phyloP scores from a whole-genome alignment of 257 asterid genomes.

The Rauvolfia tetraphylla region DNA sequence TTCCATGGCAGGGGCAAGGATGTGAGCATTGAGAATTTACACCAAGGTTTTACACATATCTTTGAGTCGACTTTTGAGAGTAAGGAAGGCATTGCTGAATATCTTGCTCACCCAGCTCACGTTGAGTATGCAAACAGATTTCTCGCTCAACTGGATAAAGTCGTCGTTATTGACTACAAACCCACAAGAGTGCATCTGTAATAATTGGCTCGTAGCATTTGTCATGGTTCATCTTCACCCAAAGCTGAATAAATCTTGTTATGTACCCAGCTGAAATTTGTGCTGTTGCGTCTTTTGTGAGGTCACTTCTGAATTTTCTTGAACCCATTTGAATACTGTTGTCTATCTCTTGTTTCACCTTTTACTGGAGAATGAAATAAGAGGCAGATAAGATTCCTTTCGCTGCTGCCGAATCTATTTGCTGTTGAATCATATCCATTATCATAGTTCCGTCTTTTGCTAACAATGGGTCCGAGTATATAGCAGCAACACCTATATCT shows the following conservation, averaged over 20 bases:
- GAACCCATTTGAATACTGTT: background rate
- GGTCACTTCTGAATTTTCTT: background rate
- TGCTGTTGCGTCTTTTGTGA: background rate
- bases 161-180: constrained; percentile 61
- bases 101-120: constrained; percentile 57
- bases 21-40: constrained; percentile 67
- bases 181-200: constrained; percentile 47
- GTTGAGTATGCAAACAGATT: constrained; percentile 48
- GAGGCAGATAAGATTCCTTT: no score
- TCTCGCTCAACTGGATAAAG: constrained; percentile 60
- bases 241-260: background rate
- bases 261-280: background rate
- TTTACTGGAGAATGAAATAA: background rate
- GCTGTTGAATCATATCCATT: no score
- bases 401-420: no score
- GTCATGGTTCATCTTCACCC: background rate
- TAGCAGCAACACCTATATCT: no score
- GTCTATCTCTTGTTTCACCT: background rate
- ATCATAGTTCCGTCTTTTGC: no score
- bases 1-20: constrained; percentile 64
- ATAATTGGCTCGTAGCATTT: constrained; percentile 7
- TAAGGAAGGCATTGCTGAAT: constrained; percentile 71
- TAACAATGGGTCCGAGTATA: no score
- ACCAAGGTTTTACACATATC: constrained; percentile 88
- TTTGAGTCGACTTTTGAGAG: constrained; percentile 83